Conservation (phyloP, 257 asterid genomes). For the Euphrasia confusa region DNA sequence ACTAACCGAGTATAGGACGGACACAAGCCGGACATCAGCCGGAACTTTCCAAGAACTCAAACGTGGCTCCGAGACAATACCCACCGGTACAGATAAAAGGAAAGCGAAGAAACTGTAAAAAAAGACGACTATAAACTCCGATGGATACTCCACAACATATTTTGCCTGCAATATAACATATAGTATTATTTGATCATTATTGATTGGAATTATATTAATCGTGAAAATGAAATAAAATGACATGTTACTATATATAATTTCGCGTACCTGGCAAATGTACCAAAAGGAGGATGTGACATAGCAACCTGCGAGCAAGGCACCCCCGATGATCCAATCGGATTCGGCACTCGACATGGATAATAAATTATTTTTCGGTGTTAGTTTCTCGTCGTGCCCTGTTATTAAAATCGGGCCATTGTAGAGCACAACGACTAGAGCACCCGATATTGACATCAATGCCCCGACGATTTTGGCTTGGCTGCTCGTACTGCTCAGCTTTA, state of each 20-base stretch:
- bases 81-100: neutral
- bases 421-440: conserved; percentile 50
- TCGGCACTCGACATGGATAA: neutral
- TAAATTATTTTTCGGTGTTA: too few relatives aligned
- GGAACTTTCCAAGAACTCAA: conserved; percentile 25
- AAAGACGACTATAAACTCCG: conserved; percentile 23
- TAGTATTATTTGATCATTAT: too few relatives aligned
- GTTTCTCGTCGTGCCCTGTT: neutral
- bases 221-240: too few relatives aligned
- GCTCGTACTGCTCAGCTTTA: conserved; percentile 26
- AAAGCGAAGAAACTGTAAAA: conserved; percentile 22
- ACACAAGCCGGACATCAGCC: conserved; percentile 18
- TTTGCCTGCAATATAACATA: conserved; percentile 14
- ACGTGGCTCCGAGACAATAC: conserved; percentile 21
- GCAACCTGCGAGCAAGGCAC: conserved; percentile 26
- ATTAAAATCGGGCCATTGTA: conserved; percentile 38
- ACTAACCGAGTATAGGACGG: conserved; percentile 29
- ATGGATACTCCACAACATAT: conserved; percentile 36
- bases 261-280: conserved; percentile 49
- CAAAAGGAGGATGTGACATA: conserved; percentile 30
- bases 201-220: too few relatives aligned
- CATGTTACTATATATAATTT: too few relatives aligned
- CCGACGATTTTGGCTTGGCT: conserved; percentile 42
- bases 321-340: conserved; percentile 40
- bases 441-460: conserved; percentile 33